These are phyloP conservation scores for Eucalyptus polyanthemos DNA, from an alignment of 345 rosid genomes.

Conservation along the genomic window DNA sequence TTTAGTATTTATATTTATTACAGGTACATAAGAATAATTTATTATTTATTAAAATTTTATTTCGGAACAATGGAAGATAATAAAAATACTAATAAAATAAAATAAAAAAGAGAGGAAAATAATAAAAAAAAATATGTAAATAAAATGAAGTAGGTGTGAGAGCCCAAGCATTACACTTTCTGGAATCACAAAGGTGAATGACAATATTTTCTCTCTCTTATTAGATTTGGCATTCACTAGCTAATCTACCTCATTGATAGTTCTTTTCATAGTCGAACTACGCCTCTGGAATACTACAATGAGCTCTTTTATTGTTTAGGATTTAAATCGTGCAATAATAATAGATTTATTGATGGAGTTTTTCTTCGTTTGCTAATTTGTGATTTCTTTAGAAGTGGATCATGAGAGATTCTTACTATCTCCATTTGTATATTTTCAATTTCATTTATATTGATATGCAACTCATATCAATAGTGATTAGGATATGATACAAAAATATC, in stretches of 20 bases:
- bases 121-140: neutral
- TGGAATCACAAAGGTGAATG: neutral
- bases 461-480: no score
- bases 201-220: neutral
- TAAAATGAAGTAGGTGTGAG: neutral
- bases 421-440: neutral
- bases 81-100: no score
- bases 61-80: neutral
- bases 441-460: no score
- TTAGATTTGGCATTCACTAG: neutral
- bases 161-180: neutral
- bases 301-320: neutral
- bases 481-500: no score
- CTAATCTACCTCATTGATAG: neutral
- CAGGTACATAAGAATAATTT: neutral
- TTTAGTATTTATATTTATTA: no score
- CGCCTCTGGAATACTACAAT: neutral
- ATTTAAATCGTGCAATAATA: no score
- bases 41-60: no score
- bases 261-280: accelerated
- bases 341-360: neutral
- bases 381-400: neutral
- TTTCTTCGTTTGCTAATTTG: neutral
- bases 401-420: neutral
- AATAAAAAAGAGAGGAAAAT: neutral